phyloP scores from a whole-genome alignment of 345 rosid species.

The Salix exigua region DNA sequence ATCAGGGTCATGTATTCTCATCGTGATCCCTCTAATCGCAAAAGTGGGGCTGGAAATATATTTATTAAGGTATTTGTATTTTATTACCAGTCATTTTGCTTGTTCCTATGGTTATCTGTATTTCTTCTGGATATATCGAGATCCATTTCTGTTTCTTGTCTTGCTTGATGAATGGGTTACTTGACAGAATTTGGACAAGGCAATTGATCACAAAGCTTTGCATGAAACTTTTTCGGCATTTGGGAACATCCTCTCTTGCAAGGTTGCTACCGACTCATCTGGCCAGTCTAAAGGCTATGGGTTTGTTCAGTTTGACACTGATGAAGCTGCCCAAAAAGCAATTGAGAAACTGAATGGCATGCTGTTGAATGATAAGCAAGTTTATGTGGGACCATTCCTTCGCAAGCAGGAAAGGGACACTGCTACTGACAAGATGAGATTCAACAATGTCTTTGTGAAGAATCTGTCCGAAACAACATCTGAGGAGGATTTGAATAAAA shows the following conservation, averaged over 20 bases:
- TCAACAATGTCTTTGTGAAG: conserved; percentile 89
- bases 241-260: conserved; percentile 85
- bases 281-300: conserved; percentile 97
- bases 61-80: conserved; percentile 63
- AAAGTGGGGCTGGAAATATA: conserved; percentile 94
- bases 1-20: conserved; percentile 85
- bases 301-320: conserved; percentile 81
- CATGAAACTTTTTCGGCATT: conserved; percentile 80
- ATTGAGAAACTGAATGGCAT: conserved; percentile 79
- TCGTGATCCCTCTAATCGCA: conserved; percentile 68
- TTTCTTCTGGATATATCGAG: not conserved
- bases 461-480: conserved; percentile 65
- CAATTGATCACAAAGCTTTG: conserved; percentile 82
- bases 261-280: conserved; percentile 76
- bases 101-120: not conserved
- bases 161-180: not conserved
- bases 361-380: conserved; percentile 94
- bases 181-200: conserved; percentile 79
- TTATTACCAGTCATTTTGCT: not conserved
- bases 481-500: conserved; percentile 69
- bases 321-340: conserved; percentile 76
- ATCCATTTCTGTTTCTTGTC: not conserved
- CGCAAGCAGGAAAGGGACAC: conserved; percentile 89
- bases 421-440: conserved; percentile 38
- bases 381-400: conserved; percentile 88